Percentiles rank a stretch among this genome's conserved stretches.
These are phyloP conservation scores for Psilocybe tampanensis DNA, from an alignment of 768 basidiomycete genomes.

Conservation along the genomic window DNA sequence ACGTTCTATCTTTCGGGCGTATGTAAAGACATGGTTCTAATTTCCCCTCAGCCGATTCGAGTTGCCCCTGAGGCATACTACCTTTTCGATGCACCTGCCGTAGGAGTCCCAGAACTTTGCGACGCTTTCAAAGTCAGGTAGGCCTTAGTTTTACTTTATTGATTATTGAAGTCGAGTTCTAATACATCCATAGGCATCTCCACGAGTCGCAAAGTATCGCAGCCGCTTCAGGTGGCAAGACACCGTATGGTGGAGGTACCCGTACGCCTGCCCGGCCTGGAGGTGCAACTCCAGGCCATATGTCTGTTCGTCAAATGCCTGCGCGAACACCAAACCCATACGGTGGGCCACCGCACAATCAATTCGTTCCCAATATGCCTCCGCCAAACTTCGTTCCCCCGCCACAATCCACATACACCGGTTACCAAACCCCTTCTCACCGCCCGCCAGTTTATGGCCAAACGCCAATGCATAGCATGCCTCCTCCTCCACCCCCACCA, in stretches of 20 bases:
- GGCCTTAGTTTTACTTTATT: constrained; percentile 16
- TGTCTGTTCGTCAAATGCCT: constrained; percentile 67
- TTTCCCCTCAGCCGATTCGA: constrained; percentile 68
- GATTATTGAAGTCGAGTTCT: background rate
- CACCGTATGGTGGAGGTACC: constrained; percentile 75
- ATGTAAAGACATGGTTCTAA: constrained; percentile 6
- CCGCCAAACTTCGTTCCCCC: constrained; percentile 23
- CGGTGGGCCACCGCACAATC: constrained; percentile 48
- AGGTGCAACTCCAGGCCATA: constrained; percentile 78
- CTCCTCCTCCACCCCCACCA: constrained; percentile 63
- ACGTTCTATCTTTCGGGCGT: constrained; percentile 25
- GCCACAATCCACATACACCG: constrained; percentile 39
- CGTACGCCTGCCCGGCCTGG: constrained; percentile 80
- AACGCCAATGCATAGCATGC: constrained; percentile 33
- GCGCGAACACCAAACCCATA: constrained; percentile 85
- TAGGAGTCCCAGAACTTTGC: constrained; percentile 90
- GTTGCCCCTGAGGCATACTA: constrained; percentile 89
- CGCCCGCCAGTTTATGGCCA: constrained; percentile 39
- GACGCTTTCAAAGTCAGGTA: constrained; percentile 95
- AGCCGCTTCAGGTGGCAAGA: constrained; percentile 65
- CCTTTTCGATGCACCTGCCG: constrained; percentile 87
- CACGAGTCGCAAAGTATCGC: constrained; percentile 73
- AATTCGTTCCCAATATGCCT: constrained; percentile 33
- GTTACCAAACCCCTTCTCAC: constrained; percentile 54
- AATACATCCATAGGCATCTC: constrained; percentile 55